A percentile compares a stretch with the other conserved stretches of the same genome.
phyloP scores from a whole-genome alignment of 768 basidiomycete genomes.

The Pluteus cervinus region DNA sequence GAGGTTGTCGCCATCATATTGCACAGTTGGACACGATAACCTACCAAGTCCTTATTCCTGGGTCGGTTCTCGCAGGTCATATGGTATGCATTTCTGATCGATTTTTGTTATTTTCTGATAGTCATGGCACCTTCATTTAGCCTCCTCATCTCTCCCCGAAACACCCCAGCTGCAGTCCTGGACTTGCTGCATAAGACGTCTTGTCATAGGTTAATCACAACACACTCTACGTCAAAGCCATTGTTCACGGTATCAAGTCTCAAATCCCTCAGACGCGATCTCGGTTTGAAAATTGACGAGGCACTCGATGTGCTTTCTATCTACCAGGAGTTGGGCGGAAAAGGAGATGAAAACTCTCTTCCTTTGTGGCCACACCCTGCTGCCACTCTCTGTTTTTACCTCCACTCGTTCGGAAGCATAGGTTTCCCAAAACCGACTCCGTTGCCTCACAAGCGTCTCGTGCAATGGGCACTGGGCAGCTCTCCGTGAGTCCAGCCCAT shows the following conservation, averaged over 20 bases:
- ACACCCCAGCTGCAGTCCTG: conserved; percentile 27
- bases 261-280: conserved; percentile 16
- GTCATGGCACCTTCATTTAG: conserved; percentile 16
- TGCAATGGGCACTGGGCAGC: conserved; percentile 29
- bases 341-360: conserved; percentile 22
- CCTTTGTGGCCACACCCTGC: conserved; percentile 17
- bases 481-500: conserved; percentile 33
- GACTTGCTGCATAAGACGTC: conserved; percentile 29
- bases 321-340: conserved; percentile 34
- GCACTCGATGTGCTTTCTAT: conserved; percentile 23
- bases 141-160: conserved; percentile 36
- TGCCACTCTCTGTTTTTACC: conserved; percentile 21
- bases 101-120: neutral
- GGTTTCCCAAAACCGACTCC: conserved; percentile 39
- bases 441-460: conserved; percentile 20
- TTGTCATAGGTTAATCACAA: conserved; percentile 32
- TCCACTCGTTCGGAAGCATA: conserved; percentile 47
- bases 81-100: conserved; percentile 18
- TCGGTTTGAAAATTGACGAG: conserved; percentile 22
- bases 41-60: conserved; percentile 35
- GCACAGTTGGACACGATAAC: conserved; percentile 27
- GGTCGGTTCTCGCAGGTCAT: conserved; percentile 29
- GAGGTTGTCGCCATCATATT: conserved; percentile 30
- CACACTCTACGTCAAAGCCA: conserved; percentile 18
- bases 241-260: conserved; percentile 22